Conservation (phyloP, 371 early-diverging fungal species). For the Hamiltosporidium tvaerminnensis region DNA sequence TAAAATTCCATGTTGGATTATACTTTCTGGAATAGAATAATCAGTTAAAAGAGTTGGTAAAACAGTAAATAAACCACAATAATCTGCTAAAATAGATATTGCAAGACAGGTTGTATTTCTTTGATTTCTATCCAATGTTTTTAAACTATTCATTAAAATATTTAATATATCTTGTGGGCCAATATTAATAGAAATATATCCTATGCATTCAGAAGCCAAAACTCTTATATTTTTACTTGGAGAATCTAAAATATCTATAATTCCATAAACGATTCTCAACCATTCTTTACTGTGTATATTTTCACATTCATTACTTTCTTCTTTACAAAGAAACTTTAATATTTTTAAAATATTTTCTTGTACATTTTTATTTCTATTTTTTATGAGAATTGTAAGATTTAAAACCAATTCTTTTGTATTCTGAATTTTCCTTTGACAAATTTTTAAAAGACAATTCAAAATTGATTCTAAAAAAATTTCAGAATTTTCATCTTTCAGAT, state of each 20-base stretch:
- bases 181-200: conserved; percentile 90
- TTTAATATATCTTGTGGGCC: conserved; percentile 92
- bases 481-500: too few relatives aligned
- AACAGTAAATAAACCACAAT: conserved; percentile 62
- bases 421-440: too few relatives aligned
- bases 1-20: conserved; percentile 87
- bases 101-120: conserved; percentile 90
- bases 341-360: conserved; percentile 60
- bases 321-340: conserved; percentile 78
- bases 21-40: conserved; percentile 83
- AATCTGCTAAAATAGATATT: conserved; percentile 64
- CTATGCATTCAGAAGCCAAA: conserved; percentile 81
- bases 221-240: conserved; percentile 80
- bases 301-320: conserved; percentile 89
- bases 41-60: conserved; percentile 89
- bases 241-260: conserved; percentile 78
- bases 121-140: conserved; percentile 87
- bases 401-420: conserved; percentile 67
- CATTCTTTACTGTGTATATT: conserved; percentile 86
- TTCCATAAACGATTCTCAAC: conserved; percentile 92
- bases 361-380: conserved; percentile 86
- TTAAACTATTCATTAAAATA: conserved; percentile 78
- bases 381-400: conserved; percentile 76
- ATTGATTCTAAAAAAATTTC: too few relatives aligned
- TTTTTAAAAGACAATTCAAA: too few relatives aligned